Evolutionary conservation across 2,329 filamentous ascomycete genomes (phyloP).

Genomic region (Aspergillus texensis): DNA sequence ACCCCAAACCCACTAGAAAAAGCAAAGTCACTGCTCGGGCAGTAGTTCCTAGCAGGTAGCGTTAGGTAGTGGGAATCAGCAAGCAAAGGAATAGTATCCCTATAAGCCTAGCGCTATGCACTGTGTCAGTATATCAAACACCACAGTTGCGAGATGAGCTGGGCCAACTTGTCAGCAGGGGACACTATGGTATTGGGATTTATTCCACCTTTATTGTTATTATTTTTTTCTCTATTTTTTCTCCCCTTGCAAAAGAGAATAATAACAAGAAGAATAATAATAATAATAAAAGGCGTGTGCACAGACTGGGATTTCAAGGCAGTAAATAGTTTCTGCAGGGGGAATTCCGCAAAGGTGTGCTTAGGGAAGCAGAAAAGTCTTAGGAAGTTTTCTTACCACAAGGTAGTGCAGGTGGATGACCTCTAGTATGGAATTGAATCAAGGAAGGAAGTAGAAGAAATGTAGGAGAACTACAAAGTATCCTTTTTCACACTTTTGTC

Average conservation of each 20-base stretch:
- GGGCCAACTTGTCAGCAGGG: slow-evolving; percentile 11
- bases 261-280: neutral
- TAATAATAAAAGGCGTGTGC: neutral
- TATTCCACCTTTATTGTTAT: neutral
- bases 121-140: slow-evolving; percentile 25
- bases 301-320: neutral
- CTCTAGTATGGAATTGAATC: neutral
- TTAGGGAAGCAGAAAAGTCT: neutral
- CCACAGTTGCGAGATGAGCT: slow-evolving; percentile 11
- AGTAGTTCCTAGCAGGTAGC: slow-evolving; percentile 1
- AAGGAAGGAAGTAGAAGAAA: neutral
- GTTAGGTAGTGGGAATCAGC: slow-evolving; percentile 16
- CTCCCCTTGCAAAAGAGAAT: neutral
- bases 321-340: slow-evolving; percentile 15
- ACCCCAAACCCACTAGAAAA: slow-evolving; percentile 8
- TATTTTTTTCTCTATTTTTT: neutral
- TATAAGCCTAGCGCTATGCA: slow-evolving; percentile 23
- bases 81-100: slow-evolving; percentile 19
- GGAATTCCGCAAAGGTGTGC: neutral
- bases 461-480: neutral
- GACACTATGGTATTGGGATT: slow-evolving; percentile 10
- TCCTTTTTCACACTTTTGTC: neutral
- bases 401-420: neutral
- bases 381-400: neutral
- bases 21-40: neutral